Conservation (phyloP, 2,329 filamentous ascomycete species). For the Arthroderma uncinatum region DNA sequence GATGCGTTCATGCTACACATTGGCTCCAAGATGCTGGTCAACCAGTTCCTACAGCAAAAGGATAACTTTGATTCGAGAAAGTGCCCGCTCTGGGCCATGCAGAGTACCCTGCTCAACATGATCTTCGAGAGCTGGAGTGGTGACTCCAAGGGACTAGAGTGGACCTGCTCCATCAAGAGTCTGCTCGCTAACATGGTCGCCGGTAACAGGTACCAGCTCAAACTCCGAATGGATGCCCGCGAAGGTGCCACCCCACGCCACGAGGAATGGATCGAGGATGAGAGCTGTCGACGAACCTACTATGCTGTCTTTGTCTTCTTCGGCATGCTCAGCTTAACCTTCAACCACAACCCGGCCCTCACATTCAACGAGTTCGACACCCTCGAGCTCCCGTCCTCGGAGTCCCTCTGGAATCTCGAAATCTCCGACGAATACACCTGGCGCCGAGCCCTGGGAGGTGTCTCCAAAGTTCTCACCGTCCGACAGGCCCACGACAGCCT, state of each 20-base stretch:
- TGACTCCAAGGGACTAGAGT: slow-evolving; percentile 92
- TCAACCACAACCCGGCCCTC: slow-evolving; percentile 96
- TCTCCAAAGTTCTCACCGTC: slow-evolving; percentile 68
- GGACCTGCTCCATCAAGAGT: slow-evolving; percentile 98
- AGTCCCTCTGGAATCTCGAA: slow-evolving; percentile 86
- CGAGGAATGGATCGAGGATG: slow-evolving; percentile 90
- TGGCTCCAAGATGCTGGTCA: slow-evolving; percentile 91
- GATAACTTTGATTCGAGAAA: slow-evolving; percentile 98
- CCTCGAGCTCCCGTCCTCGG: slow-evolving; percentile 80
- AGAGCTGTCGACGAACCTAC: slow-evolving; percentile 91
- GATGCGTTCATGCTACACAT: slow-evolving; percentile 96
- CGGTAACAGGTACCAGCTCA: slow-evolving; percentile 90
- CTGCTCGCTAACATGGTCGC: slow-evolving; percentile 97
- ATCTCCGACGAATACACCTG: slow-evolving; percentile 68
- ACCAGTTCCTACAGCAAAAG: slow-evolving; percentile 94
- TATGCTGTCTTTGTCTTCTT: slow-evolving; percentile 99
- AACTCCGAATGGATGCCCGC: slow-evolving; percentile 80
- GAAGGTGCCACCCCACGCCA: slow-evolving; percentile 64
- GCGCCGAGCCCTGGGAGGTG: slow-evolving; percentile 48
- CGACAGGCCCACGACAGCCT: slow-evolving; percentile 89
- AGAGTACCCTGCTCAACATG: slow-evolving; percentile 94
- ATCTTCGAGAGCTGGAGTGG: slow-evolving; percentile 98
- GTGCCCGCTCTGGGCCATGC: slow-evolving; percentile 96
- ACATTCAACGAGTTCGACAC: slow-evolving; percentile 97
- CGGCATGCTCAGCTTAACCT: slow-evolving; percentile 83